Evolutionary conservation across 208 protist genomes (phyloP).

Genomic region (Blastocrithidia nonstop): DNA sequence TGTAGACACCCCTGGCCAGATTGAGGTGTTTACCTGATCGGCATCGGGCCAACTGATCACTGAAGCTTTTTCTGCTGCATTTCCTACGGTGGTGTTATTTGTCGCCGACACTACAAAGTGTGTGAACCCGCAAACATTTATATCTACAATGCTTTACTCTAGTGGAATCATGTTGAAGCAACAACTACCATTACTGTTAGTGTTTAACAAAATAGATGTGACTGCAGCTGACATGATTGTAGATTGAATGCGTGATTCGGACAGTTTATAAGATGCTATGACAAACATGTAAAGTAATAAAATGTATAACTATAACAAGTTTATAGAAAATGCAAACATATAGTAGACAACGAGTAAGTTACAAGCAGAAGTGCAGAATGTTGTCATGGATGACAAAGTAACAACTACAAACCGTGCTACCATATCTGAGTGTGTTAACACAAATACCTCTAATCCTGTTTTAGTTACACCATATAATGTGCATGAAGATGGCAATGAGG

Average conservation of each 20-base stretch:
- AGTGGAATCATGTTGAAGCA: slow-evolving; percentile 97
- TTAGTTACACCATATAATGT: background rate
- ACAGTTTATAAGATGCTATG: slow-evolving; percentile 74
- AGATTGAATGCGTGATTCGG: slow-evolving; percentile 92
- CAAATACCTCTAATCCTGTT: too few species aligned
- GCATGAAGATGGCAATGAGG: slow-evolving; percentile 1
- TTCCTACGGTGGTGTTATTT: slow-evolving; percentile 94
- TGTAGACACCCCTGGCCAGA: slow-evolving; percentile 99
- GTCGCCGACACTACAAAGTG: slow-evolving; percentile 95
- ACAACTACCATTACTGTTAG: slow-evolving; percentile 93
- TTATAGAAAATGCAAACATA: too few species aligned
- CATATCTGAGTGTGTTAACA: too few species aligned
- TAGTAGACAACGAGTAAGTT: too few species aligned
- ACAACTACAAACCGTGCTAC: too few species aligned
- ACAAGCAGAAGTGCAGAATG: too few species aligned
- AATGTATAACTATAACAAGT: too few species aligned
- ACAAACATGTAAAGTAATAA: slow-evolving; percentile 6
- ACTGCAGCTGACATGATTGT: slow-evolving; percentile 59
- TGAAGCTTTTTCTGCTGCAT: slow-evolving; percentile 85
- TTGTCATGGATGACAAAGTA: too few species aligned
- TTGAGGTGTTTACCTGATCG: slow-evolving; percentile 98
- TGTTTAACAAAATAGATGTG: slow-evolving; percentile 98
- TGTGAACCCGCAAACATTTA: slow-evolving; percentile 92
- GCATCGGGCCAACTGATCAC: slow-evolving; percentile 96
- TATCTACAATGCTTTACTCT: slow-evolving; percentile 98